Conservation (phyloP, 192 early-diverging fungal species). For the Entomortierella beljakovae region DNA sequence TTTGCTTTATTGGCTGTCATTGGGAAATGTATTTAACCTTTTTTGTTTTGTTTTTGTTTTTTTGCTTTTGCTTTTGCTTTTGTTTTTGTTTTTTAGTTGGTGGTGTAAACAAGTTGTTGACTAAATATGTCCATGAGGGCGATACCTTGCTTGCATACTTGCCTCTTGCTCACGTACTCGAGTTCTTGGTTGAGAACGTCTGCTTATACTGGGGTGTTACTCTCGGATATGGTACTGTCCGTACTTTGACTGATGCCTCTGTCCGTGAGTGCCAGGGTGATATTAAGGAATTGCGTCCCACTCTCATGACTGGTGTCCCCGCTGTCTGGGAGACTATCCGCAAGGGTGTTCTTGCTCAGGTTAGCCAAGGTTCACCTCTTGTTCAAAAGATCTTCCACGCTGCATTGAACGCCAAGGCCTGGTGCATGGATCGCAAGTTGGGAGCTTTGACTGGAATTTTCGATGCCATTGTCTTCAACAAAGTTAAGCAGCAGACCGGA, state of each 20-base stretch:
- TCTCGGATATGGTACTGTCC: conserved; percentile 74
- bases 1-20: not conserved
- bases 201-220: conserved; percentile 76
- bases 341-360: conserved; percentile 80
- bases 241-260: conserved; percentile 76
- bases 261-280: conserved; percentile 78
- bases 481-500: conserved; percentile 85
- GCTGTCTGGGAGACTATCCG: conserved; percentile 91
- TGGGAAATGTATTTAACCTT: conserved; percentile 16
- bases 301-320: conserved; percentile 86
- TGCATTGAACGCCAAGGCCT: conserved; percentile 80
- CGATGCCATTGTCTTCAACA: conserved; percentile 85
- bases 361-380: conserved; percentile 61
- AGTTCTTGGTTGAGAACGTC: conserved; percentile 84
- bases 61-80: not conserved
- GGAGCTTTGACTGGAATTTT: conserved; percentile 76
- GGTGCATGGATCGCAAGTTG: conserved; percentile 64
- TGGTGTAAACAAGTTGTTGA: conserved; percentile 65
- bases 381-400: conserved; percentile 80
- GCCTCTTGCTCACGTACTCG: conserved; percentile 91
- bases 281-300: conserved; percentile 77
- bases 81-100: conserved; percentile 55
- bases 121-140: conserved; percentile 57
- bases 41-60: conserved; percentile 1
- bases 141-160: conserved; percentile 84